These are phyloP conservation scores for Galerina marginata DNA, from an alignment of 768 basidiomycete species.

Conservation along the genomic window DNA sequence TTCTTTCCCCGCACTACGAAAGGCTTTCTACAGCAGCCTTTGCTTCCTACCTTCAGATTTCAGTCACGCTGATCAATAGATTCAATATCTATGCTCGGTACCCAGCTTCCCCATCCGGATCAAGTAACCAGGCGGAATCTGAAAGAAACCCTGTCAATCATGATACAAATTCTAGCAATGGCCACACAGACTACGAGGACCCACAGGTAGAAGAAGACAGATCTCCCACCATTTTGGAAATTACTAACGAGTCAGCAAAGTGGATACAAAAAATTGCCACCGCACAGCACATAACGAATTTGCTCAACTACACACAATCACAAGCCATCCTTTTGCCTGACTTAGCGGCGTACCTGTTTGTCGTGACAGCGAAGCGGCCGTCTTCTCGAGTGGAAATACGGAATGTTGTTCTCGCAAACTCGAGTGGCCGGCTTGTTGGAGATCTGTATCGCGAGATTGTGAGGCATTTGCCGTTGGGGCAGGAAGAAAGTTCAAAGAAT, in stretches of 20 bases:
- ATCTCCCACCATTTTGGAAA: slow-evolving; percentile 39
- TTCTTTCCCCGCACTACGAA: slow-evolving; percentile 66
- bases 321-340: slow-evolving; percentile 45
- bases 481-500: slow-evolving; percentile 45
- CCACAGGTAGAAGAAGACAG: neutral
- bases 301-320: slow-evolving; percentile 52
- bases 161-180: slow-evolving; percentile 23
- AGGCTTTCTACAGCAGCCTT: slow-evolving; percentile 51
- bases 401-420: slow-evolving; percentile 50
- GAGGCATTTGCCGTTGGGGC: slow-evolving; percentile 64
- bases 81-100: slow-evolving; percentile 28
- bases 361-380: slow-evolving; percentile 66
- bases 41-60: slow-evolving; percentile 59
- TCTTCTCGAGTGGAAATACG: slow-evolving; percentile 61
- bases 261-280: slow-evolving; percentile 65
- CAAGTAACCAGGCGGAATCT: no score
- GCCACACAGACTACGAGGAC: slow-evolving; percentile 26
- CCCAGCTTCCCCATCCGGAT: neutral
- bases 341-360: slow-evolving; percentile 63
- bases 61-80: slow-evolving; percentile 55
- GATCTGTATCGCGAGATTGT: slow-evolving; percentile 78
- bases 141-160: neutral
- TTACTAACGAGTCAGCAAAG: slow-evolving; percentile 65
- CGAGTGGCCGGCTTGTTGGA: slow-evolving; percentile 67
- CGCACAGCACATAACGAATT: slow-evolving; percentile 54